These are phyloP conservation scores for Aspergillus sergii DNA, from an alignment of 2,329 filamentous ascomycete genomes.

Conservation along the genomic window DNA sequence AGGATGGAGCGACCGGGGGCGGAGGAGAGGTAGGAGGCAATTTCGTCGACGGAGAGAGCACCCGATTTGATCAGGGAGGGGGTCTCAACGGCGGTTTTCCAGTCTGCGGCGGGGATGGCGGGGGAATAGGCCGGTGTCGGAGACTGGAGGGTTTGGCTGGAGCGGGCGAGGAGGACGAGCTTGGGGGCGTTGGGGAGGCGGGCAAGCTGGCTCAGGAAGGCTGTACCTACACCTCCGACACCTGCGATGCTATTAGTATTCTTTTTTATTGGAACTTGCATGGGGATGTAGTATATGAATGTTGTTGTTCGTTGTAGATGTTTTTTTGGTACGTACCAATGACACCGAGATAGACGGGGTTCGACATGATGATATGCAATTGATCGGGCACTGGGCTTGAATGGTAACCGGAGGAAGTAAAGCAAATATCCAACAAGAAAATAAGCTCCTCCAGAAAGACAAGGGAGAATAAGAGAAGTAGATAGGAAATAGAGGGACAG, in stretches of 20 bases:
- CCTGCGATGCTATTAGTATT: constrained; percentile 55
- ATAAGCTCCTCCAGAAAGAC: background rate
- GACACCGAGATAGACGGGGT: constrained; percentile 46
- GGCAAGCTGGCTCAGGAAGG: constrained; percentile 82
- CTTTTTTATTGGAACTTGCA: background rate
- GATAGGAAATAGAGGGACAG: too few species aligned
- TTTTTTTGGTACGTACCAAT: constrained; percentile 33
- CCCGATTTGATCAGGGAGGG: constrained; percentile 57
- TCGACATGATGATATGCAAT: constrained; percentile 31
- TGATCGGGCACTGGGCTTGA: background rate
- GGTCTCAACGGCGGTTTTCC: constrained; percentile 62
- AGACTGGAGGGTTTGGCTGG: constrained; percentile 78
- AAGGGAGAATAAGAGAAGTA: background rate
- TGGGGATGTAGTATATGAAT: background rate
- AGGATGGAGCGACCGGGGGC: constrained; percentile 79
- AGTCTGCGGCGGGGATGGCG: constrained; percentile 58
- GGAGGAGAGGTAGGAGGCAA: constrained; percentile 75
- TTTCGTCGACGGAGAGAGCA: constrained; percentile 64
- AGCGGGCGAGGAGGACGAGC: constrained; percentile 83
- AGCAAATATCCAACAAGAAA: background rate
- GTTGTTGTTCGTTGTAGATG: constrained; percentile 2
- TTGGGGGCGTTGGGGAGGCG: constrained; percentile 69
- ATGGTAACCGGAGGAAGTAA: constrained; percentile 3
- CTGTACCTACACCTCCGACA: constrained; percentile 88
- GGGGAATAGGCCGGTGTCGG: constrained; percentile 69